A percentile compares a stretch with the other conserved stretches of the same genome.
Evolutionary conservation across 1,284 basidiomycete genomes (phyloP).

Genomic region (Marasmius oreades): DNA sequence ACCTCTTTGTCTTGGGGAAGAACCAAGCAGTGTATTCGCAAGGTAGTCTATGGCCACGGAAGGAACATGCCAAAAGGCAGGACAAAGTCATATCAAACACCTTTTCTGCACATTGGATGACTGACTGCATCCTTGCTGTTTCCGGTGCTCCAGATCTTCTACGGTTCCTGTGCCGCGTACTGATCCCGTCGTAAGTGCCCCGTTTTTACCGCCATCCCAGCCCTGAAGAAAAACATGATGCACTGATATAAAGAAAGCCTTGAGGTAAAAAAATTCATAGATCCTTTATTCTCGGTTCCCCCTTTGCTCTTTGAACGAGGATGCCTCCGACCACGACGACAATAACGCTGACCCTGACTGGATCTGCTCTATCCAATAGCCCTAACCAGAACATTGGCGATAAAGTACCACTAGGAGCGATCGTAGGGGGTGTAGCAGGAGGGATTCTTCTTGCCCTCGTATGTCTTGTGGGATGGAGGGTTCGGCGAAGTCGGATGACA

Average conservation of each 20-base stretch:
- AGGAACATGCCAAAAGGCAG: too few relatives aligned
- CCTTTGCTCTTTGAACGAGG: not conserved
- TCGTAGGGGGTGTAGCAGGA: not conserved
- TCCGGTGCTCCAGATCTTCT: too few relatives aligned
- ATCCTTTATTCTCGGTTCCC: not conserved
- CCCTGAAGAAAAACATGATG: not conserved
- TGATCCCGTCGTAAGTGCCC: not conserved
- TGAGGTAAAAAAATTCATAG: not conserved
- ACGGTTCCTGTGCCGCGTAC: not conserved
- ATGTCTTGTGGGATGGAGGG: conserved; percentile 40
- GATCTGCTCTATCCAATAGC: not conserved
- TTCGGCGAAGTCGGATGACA: conserved; percentile 46
- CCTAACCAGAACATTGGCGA: not conserved
- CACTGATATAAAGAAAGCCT: not conserved
- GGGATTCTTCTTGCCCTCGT: not conserved
- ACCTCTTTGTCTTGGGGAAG: too few relatives aligned
- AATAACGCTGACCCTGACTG: not conserved
- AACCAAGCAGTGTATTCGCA: too few relatives aligned
- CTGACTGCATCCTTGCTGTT: too few relatives aligned
- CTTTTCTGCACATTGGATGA: too few relatives aligned
- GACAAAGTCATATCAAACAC: too few relatives aligned
- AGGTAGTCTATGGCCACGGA: too few relatives aligned
- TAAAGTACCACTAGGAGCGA: not conserved
- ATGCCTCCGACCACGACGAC: not conserved
- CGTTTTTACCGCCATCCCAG: not conserved